Evolutionary conservation across 2,329 filamentous ascomycete genomes (phyloP).

Genomic region (Volutella citrinella): DNA sequence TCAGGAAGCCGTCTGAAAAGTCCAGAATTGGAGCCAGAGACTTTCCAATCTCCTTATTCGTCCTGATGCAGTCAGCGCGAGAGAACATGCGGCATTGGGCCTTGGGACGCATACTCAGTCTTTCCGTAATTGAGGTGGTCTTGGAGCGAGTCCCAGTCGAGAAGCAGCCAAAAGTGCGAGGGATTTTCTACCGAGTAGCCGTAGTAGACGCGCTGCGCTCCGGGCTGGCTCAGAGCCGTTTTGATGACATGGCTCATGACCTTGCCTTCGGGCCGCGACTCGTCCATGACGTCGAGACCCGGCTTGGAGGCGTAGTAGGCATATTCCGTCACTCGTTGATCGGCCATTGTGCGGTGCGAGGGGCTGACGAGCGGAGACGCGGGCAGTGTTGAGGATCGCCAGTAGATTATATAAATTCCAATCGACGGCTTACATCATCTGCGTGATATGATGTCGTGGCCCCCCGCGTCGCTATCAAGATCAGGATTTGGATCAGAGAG

Average conservation of each 20-base stretch:
- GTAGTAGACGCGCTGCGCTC: constrained; percentile 19
- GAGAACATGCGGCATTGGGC: neutral
- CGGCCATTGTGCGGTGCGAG: no score
- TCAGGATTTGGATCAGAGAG: no score
- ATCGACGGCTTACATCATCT: no score
- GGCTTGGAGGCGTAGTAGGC: constrained; percentile 16
- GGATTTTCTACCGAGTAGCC: constrained; percentile 24
- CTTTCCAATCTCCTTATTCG: neutral
- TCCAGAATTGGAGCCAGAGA: neutral
- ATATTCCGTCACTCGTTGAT: constrained; percentile 25
- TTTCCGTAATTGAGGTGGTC: neutral
- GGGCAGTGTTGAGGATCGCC: no score
- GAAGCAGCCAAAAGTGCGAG: constrained; percentile 16
- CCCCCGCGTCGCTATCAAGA: no score
- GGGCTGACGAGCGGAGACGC: no score
- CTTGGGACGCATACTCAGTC: neutral
- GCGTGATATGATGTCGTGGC: no score
- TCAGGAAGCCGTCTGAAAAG: neutral
- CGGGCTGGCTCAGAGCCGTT: constrained; percentile 19
- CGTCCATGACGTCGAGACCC: constrained; percentile 13
- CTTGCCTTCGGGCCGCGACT: constrained; percentile 13
- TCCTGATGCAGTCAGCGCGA: neutral
- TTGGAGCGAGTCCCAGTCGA: constrained; percentile 1
- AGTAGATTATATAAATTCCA: no score
- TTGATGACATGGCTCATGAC: constrained; percentile 14